phyloP scores from a whole-genome alignment of 805 yeast species.

The Yarrowia deformans region DNA sequence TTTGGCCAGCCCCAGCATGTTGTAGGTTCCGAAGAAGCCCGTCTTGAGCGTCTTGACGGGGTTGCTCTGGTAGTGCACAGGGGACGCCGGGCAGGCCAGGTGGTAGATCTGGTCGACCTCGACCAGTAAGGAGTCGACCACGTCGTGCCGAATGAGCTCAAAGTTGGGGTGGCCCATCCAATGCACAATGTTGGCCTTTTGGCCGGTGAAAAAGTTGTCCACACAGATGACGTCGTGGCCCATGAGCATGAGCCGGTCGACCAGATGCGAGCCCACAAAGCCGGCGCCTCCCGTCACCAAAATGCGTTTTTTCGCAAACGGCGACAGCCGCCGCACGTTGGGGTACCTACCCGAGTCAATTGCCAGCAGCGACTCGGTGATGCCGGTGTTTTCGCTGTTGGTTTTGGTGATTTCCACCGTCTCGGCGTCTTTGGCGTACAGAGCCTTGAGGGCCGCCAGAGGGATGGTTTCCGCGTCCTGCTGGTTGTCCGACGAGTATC shows the following conservation, averaged over 20 bases:
- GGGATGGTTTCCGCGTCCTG: conserved; percentile 33
- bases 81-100: conserved; percentile 47
- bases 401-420: conserved; percentile 17
- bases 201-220: conserved; percentile 47
- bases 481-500: conserved; percentile 23
- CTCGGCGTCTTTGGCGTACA: conserved; percentile 27
- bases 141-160: conserved; percentile 47
- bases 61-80: conserved; percentile 47
- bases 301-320: conserved; percentile 45
- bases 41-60: conserved; percentile 48
- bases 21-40: conserved; percentile 47
- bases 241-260: conserved; percentile 47
- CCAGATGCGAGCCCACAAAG: conserved; percentile 47
- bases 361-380: conserved; percentile 27
- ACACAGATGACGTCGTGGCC: conserved; percentile 47
- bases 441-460: conserved; percentile 16
- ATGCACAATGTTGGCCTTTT: conserved; percentile 46
- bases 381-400: conserved; percentile 4
- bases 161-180: conserved; percentile 48
- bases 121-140: conserved; percentile 46
- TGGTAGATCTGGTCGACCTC: conserved; percentile 48
- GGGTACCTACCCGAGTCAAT: conserved; percentile 41
- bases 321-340: conserved; percentile 45
- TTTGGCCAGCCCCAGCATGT: conserved; percentile 48
- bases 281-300: conserved; percentile 48